Percentiles rank a stretch among this genome's conserved stretches.
Evolutionary conservation across 331 rosid species (phyloP).

Genomic region (Stylosanthes scabra): DNA sequence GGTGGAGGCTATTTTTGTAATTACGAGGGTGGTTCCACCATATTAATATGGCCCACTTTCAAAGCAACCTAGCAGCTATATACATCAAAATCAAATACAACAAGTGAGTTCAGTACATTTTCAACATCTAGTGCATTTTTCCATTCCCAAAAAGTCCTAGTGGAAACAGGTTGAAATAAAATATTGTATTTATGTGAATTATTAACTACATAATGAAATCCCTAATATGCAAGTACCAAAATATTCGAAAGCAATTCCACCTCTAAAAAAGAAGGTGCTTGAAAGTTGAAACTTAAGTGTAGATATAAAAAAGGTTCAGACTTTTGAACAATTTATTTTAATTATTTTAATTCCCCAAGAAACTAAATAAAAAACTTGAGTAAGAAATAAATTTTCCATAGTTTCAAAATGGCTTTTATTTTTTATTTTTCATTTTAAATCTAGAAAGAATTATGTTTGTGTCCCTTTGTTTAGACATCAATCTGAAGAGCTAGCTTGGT

Average conservation of each 20-base stretch:
- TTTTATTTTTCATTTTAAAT: too few species aligned
- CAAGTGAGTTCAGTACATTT: conserved; percentile 36
- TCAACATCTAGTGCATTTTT: conserved; percentile 42
- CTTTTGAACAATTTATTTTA: conserved; percentile 31
- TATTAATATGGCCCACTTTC: conserved; percentile 43
- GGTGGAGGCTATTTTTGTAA: conserved; percentile 32
- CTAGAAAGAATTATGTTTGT: too few species aligned
- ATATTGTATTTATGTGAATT: conserved; percentile 44
- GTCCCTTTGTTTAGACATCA: too few species aligned
- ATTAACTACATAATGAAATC: conserved; percentile 38
- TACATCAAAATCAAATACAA: conserved; percentile 20
- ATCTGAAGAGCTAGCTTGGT: too few species aligned
- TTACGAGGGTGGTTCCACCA: conserved; percentile 27
- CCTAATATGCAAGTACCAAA: conserved; percentile 58
- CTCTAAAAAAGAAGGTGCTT: conserved; percentile 12
- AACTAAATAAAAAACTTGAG: neutral
- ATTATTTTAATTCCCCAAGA: conserved; percentile 1
- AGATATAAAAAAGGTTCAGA: neutral
- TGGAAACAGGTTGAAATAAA: conserved; percentile 40
- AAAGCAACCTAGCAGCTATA: conserved; percentile 25
- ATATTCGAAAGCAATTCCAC: conserved; percentile 53
- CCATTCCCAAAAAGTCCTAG: conserved; percentile 53
- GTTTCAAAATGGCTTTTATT: too few species aligned
- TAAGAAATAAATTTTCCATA: too few species aligned
- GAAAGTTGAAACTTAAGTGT: conserved; percentile 36